Evolutionary conservation across 2,329 filamentous ascomycete species (phyloP).

Genomic region (Alternaria hordeiaustralica): DNA sequence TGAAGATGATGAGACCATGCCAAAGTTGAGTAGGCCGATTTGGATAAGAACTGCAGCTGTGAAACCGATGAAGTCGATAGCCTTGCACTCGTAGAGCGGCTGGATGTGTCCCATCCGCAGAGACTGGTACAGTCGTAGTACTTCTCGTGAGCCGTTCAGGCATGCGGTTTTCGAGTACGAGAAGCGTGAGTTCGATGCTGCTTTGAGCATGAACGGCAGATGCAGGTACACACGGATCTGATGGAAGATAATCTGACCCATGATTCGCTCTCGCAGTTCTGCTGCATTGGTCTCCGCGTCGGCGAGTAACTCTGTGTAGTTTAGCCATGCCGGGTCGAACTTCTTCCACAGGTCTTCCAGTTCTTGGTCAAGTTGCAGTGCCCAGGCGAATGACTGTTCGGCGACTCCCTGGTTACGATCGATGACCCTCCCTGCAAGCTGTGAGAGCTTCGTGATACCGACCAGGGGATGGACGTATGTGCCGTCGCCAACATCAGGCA

Average conservation of each 20-base stretch:
- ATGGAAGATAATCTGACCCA: conserved; percentile 54
- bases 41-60: conserved; percentile 53
- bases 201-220: conserved; percentile 54
- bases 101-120: conserved; percentile 44
- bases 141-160: conserved; percentile 50
- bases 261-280: conserved; percentile 47
- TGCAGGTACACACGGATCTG: conserved; percentile 55
- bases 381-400: conserved; percentile 46
- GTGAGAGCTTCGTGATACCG: conserved; percentile 46
- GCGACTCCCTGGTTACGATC: conserved; percentile 51
- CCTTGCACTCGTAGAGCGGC: conserved; percentile 56
- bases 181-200: conserved; percentile 47
- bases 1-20: conserved; percentile 11
- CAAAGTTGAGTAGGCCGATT: conserved; percentile 51
- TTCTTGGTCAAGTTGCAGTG: conserved; percentile 53
- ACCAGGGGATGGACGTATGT: conserved; percentile 38
- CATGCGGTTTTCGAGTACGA: conserved; percentile 50
- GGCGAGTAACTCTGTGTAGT: conserved; percentile 37
- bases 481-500: conserved; percentile 33
- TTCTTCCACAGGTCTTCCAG: conserved; percentile 49
- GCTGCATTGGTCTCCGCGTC: conserved; percentile 43
- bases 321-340: conserved; percentile 50
- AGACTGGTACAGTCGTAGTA: conserved; percentile 50
- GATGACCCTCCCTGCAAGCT: conserved; percentile 52
- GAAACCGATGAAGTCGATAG: conserved; percentile 56